Base-by-base conservation (phyloP, 73 alveolate species). In the Paramecium sonneborni region DNA sequence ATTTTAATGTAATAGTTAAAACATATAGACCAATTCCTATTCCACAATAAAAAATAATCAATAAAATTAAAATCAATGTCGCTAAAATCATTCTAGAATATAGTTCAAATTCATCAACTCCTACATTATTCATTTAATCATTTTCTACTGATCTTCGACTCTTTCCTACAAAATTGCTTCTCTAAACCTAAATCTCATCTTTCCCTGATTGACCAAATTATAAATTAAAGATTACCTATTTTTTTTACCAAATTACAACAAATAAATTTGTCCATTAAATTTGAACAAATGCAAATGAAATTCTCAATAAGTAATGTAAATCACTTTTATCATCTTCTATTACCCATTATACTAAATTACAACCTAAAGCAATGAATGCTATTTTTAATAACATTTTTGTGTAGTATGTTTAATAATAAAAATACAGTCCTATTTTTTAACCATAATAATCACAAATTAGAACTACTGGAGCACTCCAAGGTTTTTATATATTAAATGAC, bases 371-470 rank as follows among this genome's bases (percentile, higher is more conserved):
- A 6, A 57, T 20, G n/a, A 44, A 11, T 26, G 90, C 69, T 0
- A 85, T 30, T 6, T 18, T 21, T 3, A 23, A 7, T 6, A 52
- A 12, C 57, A 46, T n/a, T 85, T 55, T 14, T 15, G 86, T 84
- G 8, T 14, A 85, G 44, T 24, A 85, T 11, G 41, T 24, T 14
- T 20, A 41, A 15, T 26, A 91, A 14, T 34, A 24, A 37, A 91
- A 91, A 41, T 91, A 91, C 6, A 91, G 43, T 5, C 88, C 95
- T 15, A 91, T 85, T 34, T 91, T 85, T 26, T 91, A 92, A 10
- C 95, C 95, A 38, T 37, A 91, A 38, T 91, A 91, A 32, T 52
- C 67, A 20, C 94, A 28, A 32, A 91, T 91, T 44, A 20, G 39
- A 12, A 24, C 62, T 12, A 35, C 7, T 12, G 95, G 95, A 28